Conservation (phyloP, 2,329 filamentous ascomycete genomes). For the Xenosphaeropsis pyriputrescens region DNA sequence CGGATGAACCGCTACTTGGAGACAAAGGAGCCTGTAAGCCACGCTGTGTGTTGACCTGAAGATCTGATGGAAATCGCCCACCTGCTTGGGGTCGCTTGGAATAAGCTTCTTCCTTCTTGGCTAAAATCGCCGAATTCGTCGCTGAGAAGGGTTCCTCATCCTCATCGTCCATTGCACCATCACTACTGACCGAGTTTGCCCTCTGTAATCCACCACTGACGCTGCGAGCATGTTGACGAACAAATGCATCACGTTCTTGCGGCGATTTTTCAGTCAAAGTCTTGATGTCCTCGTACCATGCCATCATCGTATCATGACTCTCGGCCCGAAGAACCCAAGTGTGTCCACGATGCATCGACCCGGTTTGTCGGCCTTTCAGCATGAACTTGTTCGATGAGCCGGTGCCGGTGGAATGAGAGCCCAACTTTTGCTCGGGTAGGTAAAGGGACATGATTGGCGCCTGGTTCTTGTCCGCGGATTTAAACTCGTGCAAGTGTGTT, state of each 20-base stretch:
- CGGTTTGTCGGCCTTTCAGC: constrained; percentile 89
- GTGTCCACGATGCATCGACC: constrained; percentile 73
- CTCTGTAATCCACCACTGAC: constrained; percentile 49
- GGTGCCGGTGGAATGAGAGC: constrained; percentile 70
- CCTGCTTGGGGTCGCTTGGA: constrained; percentile 71
- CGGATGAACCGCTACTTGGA: constrained; percentile 70
- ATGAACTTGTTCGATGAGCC: constrained; percentile 95
- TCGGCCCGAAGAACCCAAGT: constrained; percentile 61
- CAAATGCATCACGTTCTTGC: constrained; percentile 78
- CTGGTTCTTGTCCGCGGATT: constrained; percentile 87
- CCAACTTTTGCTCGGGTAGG: constrained; percentile 86
- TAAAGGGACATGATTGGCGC: constrained; percentile 94
- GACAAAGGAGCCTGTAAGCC: constrained; percentile 69
- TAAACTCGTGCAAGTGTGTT: constrained; percentile 97
- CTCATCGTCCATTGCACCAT: constrained; percentile 64
- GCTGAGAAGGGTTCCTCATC: constrained; percentile 49
- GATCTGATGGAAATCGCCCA: constrained; percentile 92
- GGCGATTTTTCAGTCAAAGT: constrained; percentile 76
- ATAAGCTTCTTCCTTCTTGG: constrained; percentile 31
- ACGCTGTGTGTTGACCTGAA: constrained; percentile 65
- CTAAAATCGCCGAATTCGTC: constrained; percentile 39
- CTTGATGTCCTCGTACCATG: constrained; percentile 91
- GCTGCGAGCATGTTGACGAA: constrained; percentile 67
- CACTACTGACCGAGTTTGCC: constrained; percentile 54
- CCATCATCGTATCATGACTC: constrained; percentile 86